Conservation (phyloP, 495 filamentous ascomycete species). For the Evernia prunastri region DNA sequence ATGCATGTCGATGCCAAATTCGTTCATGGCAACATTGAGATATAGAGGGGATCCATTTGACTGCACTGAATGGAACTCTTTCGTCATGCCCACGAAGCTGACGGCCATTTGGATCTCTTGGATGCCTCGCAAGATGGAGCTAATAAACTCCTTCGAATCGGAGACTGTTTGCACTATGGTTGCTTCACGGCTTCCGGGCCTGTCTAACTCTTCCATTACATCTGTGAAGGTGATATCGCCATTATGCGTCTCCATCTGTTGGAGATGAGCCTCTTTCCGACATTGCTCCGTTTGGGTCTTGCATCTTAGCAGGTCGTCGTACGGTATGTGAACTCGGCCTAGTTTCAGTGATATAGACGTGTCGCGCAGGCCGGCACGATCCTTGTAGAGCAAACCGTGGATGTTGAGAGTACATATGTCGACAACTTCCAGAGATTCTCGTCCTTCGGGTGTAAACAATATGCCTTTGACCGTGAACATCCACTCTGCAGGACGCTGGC, state of each 20-base stretch:
- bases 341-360: conserved; percentile 85
- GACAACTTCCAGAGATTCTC: conserved; percentile 79
- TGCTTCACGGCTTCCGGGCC: conserved; percentile 65
- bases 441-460: conserved; percentile 76
- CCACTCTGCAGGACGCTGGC: conserved; percentile 88
- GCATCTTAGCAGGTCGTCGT: conserved; percentile 72
- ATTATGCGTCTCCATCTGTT: conserved; percentile 36
- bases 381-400: conserved; percentile 86
- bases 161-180: conserved; percentile 78
- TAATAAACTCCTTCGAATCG: conserved; percentile 87
- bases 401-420: conserved; percentile 84
- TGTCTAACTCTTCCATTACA: conserved; percentile 71
- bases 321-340: conserved; percentile 81
- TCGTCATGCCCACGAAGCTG: conserved; percentile 84
- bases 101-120: conserved; percentile 95
- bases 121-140: conserved; percentile 83
- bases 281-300: conserved; percentile 43
- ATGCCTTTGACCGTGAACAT: conserved; percentile 79
- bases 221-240: conserved; percentile 62
- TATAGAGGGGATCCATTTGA: conserved; percentile 62
- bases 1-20: conserved; percentile 88
- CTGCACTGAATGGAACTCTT: conserved; percentile 59
- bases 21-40: conserved; percentile 87
- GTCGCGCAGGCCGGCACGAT: conserved; percentile 81
- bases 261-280: conserved; percentile 27